phyloP scores from a whole-genome alignment of 192 early-diverging fungal species.

The Podochytrium sp. region DNA sequence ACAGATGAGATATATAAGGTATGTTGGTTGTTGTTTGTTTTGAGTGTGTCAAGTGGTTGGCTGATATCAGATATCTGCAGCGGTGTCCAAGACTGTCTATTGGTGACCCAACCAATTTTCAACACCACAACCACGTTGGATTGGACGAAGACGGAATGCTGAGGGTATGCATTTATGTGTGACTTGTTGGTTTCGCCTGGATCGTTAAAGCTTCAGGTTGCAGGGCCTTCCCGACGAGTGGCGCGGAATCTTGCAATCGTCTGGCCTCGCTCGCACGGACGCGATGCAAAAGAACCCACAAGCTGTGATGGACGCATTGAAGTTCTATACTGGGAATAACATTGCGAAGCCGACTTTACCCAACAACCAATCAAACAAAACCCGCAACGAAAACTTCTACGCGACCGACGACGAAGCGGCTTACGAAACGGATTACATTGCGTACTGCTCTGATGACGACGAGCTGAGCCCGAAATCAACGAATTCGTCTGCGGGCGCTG shows the following conservation, averaged over 20 bases:
- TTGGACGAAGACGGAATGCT: conserved; percentile 52
- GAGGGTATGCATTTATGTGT: conserved; percentile 24
- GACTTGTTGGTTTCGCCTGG: not conserved
- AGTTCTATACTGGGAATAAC: conserved; percentile 89
- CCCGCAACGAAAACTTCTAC: not conserved
- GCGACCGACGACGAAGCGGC: not conserved
- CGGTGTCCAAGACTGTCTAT: conserved; percentile 72
- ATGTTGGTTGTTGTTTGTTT: not conserved
- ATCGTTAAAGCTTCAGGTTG: not conserved
- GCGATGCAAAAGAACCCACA: conserved; percentile 97
- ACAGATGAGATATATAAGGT: conserved; percentile 96
- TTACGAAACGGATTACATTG: conserved; percentile 21
- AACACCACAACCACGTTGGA: conserved; percentile 76
- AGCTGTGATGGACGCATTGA: conserved; percentile 94
- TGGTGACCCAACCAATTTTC: conserved; percentile 81
- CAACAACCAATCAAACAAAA: not conserved
- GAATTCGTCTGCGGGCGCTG: not conserved
- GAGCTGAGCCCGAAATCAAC: no score
- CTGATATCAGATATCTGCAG: conserved; percentile 28
- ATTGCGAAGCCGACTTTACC: not conserved
- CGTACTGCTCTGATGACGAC: not conserved
- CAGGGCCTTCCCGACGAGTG: conserved; percentile 93
- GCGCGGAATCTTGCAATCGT: conserved; percentile 88
- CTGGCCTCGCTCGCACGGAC: conserved; percentile 92
- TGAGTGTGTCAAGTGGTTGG: not conserved